Conservation (phyloP, 495 filamentous ascomycete species). For the Penicillium simplicissimum region DNA sequence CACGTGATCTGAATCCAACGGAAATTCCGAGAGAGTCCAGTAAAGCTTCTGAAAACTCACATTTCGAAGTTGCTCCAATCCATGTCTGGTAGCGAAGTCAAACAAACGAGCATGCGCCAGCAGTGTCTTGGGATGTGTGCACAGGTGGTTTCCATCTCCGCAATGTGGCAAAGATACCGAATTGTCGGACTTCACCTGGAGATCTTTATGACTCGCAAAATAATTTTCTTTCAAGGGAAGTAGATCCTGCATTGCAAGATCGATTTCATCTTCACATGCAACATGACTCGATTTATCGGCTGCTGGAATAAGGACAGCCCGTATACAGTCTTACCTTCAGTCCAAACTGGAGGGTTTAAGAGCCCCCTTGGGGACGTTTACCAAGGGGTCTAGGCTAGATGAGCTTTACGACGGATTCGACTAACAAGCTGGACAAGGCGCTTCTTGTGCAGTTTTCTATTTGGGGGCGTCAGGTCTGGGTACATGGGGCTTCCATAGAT, state of each 20-base stretch:
- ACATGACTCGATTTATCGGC: too few relatives aligned
- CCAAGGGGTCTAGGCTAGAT: constrained; percentile 2
- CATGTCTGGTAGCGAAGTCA: constrained; percentile 5
- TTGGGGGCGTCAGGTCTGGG: too few relatives aligned
- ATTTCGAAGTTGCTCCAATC: constrained; percentile 2
- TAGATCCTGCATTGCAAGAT: too few relatives aligned
- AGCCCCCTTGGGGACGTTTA: constrained; percentile 7
- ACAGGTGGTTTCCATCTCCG: constrained; percentile 11
- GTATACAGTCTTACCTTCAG: constrained; percentile 1
- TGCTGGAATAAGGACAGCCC: too few relatives aligned
- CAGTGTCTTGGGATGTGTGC: constrained; percentile 11
- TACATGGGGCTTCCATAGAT: too few relatives aligned
- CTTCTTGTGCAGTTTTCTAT: too few relatives aligned
- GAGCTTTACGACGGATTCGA: too few relatives aligned
- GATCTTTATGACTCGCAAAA: constrained; percentile 5
- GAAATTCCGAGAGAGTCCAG: constrained; percentile 8
- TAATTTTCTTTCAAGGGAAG: neutral
- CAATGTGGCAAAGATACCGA: constrained; percentile 11
- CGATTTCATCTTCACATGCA: too few relatives aligned
- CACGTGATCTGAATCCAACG: neutral
- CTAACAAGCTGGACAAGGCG: too few relatives aligned
- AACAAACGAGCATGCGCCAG: constrained; percentile 9
- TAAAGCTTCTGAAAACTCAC: constrained; percentile 8
- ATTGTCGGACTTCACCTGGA: constrained; percentile 9
- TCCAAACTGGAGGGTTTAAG: constrained; percentile 2